Evolutionary conservation across 192 early-diverging fungal species (phyloP).

Genomic region (Backusella australiensis): DNA sequence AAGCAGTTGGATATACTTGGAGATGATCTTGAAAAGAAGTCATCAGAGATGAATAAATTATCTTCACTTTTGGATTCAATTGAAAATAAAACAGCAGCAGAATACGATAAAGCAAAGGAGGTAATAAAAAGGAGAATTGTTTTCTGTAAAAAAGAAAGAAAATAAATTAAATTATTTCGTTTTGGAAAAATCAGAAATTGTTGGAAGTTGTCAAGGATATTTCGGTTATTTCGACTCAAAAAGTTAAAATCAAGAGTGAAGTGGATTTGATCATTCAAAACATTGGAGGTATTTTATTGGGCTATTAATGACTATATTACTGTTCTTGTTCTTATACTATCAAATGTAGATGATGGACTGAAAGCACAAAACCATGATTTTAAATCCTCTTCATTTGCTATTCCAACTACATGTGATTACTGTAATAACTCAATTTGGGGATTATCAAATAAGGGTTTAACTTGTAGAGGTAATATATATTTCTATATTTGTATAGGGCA

Average conservation of each 20-base stretch:
- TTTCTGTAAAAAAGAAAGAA: background rate
- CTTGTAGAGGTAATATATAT: slow-evolving; percentile 50
- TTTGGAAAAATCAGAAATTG: slow-evolving; percentile 42
- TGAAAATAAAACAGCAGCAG: slow-evolving; percentile 23
- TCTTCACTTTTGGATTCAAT: slow-evolving; percentile 53
- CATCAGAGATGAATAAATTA: slow-evolving; percentile 50
- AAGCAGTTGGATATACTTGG: slow-evolving; percentile 46
- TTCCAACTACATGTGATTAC: slow-evolving; percentile 74
- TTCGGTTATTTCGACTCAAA: slow-evolving; percentile 45
- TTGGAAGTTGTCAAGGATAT: slow-evolving; percentile 50
- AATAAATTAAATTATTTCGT: background rate
- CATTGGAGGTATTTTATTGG: slow-evolving; percentile 55
- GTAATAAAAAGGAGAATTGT: slow-evolving; percentile 23
- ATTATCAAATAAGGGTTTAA: slow-evolving; percentile 66
- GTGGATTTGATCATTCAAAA: slow-evolving; percentile 60
- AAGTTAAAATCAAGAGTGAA: slow-evolving; percentile 50
- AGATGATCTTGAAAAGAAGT: slow-evolving; percentile 47
- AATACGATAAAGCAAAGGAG: slow-evolving; percentile 60
- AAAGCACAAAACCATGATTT: slow-evolving; percentile 61
- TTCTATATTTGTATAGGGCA: background rate
- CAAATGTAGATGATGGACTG: slow-evolving; percentile 45
- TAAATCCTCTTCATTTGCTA: slow-evolving; percentile 65
- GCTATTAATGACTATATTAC: background rate
- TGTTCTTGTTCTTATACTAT: background rate
- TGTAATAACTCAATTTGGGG: slow-evolving; percentile 80